phyloP scores from a whole-genome alignment of 2,329 filamentous ascomycete genomes.

The Fusarium sp. region DNA sequence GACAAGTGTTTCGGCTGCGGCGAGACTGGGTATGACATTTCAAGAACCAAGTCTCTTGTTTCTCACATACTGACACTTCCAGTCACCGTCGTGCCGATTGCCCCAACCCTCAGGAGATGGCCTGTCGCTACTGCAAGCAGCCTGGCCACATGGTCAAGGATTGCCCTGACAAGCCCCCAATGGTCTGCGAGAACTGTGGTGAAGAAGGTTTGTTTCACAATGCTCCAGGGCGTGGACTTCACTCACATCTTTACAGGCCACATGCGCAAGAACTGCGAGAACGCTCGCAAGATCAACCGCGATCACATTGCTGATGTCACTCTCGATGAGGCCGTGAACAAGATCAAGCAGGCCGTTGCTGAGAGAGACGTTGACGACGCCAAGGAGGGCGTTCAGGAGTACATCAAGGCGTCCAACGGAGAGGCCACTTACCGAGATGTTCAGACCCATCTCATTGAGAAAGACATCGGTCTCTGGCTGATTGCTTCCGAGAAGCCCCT shows the following conservation, averaged over 20 bases:
- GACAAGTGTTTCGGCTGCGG: slow-evolving; percentile 54
- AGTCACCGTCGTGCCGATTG: slow-evolving; percentile 53
- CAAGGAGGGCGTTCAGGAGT: slow-evolving; percentile 70
- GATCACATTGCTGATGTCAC: slow-evolving; percentile 60
- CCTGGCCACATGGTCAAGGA: slow-evolving; percentile 68
- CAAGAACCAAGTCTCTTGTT: neutral
- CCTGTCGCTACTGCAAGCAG: slow-evolving; percentile 61
- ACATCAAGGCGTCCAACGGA: slow-evolving; percentile 69
- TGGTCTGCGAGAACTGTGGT: slow-evolving; percentile 71
- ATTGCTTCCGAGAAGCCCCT: slow-evolving; percentile 71
- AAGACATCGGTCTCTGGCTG: slow-evolving; percentile 67
- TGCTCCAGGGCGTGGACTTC: neutral
- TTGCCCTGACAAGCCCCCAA: slow-evolving; percentile 70
- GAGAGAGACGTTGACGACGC: slow-evolving; percentile 72
- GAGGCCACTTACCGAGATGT: slow-evolving; percentile 69
- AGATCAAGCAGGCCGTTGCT: slow-evolving; percentile 63
- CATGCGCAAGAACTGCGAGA: slow-evolving; percentile 65
- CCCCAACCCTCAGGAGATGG: slow-evolving; percentile 47
- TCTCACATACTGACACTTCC: neutral
- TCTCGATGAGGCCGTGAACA: slow-evolving; percentile 69
- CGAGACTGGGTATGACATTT: slow-evolving; percentile 49
- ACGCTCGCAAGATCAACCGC: slow-evolving; percentile 69
- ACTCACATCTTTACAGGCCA: slow-evolving; percentile 61
- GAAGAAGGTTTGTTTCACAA: slow-evolving; percentile 62
- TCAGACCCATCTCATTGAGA: slow-evolving; percentile 69